These are phyloP conservation scores for Cladophialophora bantiana DNA, from an alignment of 2,329 filamentous ascomycete genomes.

Conservation along the genomic window DNA sequence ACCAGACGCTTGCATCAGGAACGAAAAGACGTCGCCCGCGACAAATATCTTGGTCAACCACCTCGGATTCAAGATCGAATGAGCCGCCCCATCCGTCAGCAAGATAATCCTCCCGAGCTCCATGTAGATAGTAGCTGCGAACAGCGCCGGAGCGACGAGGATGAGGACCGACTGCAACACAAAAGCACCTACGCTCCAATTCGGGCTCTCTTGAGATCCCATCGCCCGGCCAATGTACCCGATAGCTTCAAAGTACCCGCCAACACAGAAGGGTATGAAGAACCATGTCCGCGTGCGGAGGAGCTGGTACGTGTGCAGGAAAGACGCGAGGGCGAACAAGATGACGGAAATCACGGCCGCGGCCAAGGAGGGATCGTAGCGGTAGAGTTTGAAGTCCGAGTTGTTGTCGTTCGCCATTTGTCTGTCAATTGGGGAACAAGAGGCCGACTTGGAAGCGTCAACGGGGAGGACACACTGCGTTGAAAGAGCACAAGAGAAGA, in stretches of 20 bases:
- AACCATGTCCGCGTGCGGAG: conserved; percentile 48
- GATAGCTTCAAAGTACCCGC: conserved; percentile 49
- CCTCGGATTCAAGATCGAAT: conserved; percentile 48
- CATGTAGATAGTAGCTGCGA: conserved; percentile 59
- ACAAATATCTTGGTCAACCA: conserved; percentile 52
- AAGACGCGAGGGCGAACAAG: conserved; percentile 43
- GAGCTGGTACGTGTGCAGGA: conserved; percentile 45
- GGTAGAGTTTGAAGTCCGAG: conserved; percentile 37
- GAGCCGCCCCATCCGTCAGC: conserved; percentile 40
- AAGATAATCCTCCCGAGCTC: conserved; percentile 56
- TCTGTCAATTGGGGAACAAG: not conserved
- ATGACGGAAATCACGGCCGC: conserved; percentile 47
- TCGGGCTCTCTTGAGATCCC: conserved; percentile 34
- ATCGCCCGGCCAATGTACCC: conserved; percentile 46
- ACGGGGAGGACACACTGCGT: too few relatives aligned
- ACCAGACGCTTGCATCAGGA: conserved; percentile 51
- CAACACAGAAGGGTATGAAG: conserved; percentile 51
- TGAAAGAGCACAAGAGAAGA: not conserved
- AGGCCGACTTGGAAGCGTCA: too few relatives aligned
- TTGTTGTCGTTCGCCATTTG: conserved; percentile 3
- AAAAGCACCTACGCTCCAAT: conserved; percentile 27
- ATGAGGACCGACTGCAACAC: conserved; percentile 52
- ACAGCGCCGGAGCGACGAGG: conserved; percentile 53
- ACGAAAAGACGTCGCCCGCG: conserved; percentile 52
- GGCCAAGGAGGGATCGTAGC: conserved; percentile 48